Base-by-base conservation (phyloP, 371 early-diverging fungal species). In the Capniomyces stellatus region DNA sequence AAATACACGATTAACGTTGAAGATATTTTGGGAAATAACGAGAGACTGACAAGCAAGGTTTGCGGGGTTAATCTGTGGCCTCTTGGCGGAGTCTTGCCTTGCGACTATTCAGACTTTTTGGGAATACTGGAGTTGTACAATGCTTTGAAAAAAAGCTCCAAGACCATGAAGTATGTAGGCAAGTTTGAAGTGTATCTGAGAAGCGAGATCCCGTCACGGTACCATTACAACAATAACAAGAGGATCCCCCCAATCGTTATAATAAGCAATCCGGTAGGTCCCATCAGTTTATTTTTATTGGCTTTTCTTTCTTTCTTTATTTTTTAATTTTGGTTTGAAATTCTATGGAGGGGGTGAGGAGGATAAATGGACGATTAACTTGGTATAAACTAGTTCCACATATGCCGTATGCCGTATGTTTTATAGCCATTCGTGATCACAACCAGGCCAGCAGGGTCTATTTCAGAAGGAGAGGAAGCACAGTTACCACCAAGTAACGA, bases 241-340 rank as follows among this genome's bases (percentile, higher is more conserved):
- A 64, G 93, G 2, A 83, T 89, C 22, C 76, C 82, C 4, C 87
- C 87, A 0, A 75, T 92, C 27, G 68, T 81, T 0, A 72, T 77
- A 2, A 64, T 90, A 6, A 82, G 87, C 4, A 4, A 19, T 6
- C 44, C 44, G 25, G 40, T 40, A 40, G n/a, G 40, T n/a, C 12
- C n/a, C n/a, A 13, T 40, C n/a, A 40, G 12, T 40, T 13, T 13
- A 12, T 12, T 40, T 13, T 40, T 40, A 13, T 13, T n/a, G n/a
- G n/a, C 12, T 40, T n/a, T 40, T 13, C 12, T 40, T 40, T 40
- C n/a, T 40, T 40, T 40, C n/a, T 13, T 40, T 13, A n/a, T n/a
- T n/a, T 40, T 40, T 13, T n/a, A 40, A 13, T n/a, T 13, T 40
- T n/a, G n/a, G n/a, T n/a, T n/a, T n/a, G n/a, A n/a, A n/a, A n/a